These are phyloP conservation scores for Colletotrichum chlorophyti DNA, from an alignment of 2,329 filamentous ascomycete genomes.

Conservation along the genomic window DNA sequence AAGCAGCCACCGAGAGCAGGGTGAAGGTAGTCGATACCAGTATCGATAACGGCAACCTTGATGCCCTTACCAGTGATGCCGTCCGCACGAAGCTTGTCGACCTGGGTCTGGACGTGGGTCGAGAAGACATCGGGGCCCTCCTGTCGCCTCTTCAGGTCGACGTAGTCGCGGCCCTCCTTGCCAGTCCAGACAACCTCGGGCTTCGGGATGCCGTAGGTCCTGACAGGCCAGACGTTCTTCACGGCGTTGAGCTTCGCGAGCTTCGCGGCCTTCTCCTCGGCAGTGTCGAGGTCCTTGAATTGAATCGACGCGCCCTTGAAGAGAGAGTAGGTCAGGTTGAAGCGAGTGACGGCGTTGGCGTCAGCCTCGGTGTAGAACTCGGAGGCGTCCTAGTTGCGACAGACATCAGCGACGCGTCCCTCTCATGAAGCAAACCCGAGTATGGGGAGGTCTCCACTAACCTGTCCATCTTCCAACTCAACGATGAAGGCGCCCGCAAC, in stretches of 20 bases:
- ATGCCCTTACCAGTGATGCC: constrained; percentile 58
- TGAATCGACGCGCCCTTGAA: constrained; percentile 63
- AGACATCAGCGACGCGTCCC: not conserved
- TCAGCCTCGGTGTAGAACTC: constrained; percentile 46
- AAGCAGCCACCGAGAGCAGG: constrained; percentile 70
- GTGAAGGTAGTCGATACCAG: constrained; percentile 67
- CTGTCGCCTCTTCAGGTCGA: constrained; percentile 40
- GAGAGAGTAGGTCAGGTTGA: constrained; percentile 56
- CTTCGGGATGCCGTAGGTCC: constrained; percentile 50
- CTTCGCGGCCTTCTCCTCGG: constrained; percentile 48
- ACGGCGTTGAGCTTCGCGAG: constrained; percentile 51
- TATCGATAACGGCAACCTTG: constrained; percentile 61
- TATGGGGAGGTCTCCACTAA: constrained; percentile 35
- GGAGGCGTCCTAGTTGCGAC: constrained; percentile 46
- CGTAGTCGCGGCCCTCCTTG: constrained; percentile 34
- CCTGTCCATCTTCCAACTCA: constrained; percentile 58
- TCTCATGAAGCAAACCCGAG: not conserved
- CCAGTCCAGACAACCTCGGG: constrained; percentile 54
- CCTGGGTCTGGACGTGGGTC: constrained; percentile 63
- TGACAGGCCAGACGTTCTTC: constrained; percentile 57
- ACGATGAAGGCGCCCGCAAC: constrained; percentile 59
- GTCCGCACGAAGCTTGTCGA: constrained; percentile 57
- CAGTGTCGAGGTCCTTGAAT: constrained; percentile 53
- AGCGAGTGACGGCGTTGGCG: constrained; percentile 50
- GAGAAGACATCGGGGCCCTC: constrained; percentile 40